Evolutionary conservation across 2,329 filamentous ascomycete species (phyloP).

Genomic region (Xylaria multiplex): DNA sequence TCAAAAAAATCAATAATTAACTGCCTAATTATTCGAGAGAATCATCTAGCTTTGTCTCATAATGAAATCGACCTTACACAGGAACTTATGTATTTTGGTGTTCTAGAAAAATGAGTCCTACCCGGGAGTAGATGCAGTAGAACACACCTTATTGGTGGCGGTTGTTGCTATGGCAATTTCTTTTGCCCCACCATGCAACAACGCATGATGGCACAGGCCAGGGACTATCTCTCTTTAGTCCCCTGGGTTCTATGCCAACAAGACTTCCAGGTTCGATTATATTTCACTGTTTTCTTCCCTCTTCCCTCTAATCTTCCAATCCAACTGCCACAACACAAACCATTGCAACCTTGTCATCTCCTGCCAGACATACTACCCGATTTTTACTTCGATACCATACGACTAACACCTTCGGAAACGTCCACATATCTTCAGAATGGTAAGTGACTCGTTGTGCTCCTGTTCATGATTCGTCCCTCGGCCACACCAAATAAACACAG

Average conservation of each 20-base stretch:
- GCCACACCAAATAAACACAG: constrained; percentile 42
- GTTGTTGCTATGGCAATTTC: constrained; percentile 48
- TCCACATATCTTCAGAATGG: constrained; percentile 41
- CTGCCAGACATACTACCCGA: constrained; percentile 26
- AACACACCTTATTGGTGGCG: constrained; percentile 13
- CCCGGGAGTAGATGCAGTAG: background rate
- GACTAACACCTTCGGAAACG: background rate
- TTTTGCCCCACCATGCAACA: constrained; percentile 37
- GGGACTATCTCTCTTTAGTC: constrained; percentile 35
- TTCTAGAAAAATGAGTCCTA: background rate
- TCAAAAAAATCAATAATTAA: too few relatives aligned
- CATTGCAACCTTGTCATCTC: constrained; percentile 40
- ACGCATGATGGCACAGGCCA: constrained; percentile 39
- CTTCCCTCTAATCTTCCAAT: constrained; percentile 14
- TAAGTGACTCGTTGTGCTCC: constrained; percentile 38
- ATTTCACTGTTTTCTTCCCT: constrained; percentile 33
- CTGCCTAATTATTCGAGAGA: too few relatives aligned
- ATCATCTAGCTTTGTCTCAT: too few relatives aligned
- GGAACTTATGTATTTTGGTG: too few relatives aligned
- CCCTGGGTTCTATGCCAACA: constrained; percentile 31
- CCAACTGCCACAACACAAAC: constrained; percentile 40
- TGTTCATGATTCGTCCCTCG: constrained; percentile 29
- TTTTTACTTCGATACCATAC: constrained; percentile 21
- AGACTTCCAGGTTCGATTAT: constrained; percentile 38
- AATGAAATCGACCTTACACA: too few relatives aligned